Base-by-base conservation (phyloP, 164 flowering plant genomes). In the Cinnamomum micranthum region DNA sequence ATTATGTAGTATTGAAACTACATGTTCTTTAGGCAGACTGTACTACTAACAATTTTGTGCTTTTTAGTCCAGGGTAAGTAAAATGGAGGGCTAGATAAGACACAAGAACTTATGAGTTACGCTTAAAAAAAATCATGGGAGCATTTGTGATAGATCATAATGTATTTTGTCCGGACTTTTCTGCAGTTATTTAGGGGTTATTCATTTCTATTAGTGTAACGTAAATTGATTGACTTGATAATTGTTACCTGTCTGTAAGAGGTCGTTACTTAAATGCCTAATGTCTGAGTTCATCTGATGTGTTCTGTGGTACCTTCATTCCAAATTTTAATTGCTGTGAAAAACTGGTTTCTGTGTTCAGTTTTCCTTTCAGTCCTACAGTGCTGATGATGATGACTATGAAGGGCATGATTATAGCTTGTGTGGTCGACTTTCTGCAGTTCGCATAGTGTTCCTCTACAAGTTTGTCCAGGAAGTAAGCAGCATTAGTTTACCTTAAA, bases 361-460 rank as follows among this genome's bases (percentile, higher is more conserved):
- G 99, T 92, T 93, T 83, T 85, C 84, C 58, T 95, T 95, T 80
- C 85, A 86, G 73, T 95, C 99, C 22, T 93, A 88, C 74, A 84
- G 92, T 82, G 79, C 81, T 69, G 97, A 86, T 74, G 99, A 95
- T 84, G 99, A 92, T 82, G 99, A 95, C 73, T 95, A 89, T 80
- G 94, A 91, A 78, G 99, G 99, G 80, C 88, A 90, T 83, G 94
- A 93, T 79, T 95, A 93, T 78, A 91, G 97, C 82, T 88, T 95
- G 82, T 10, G 74, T 70, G 95, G 98, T 23, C 91, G 87, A 58
- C 95, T 95, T 76, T 93, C 98, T 71, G 97, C 94, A 31, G 98
- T 95, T 70, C 99, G 97, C 70, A 91, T 95, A 76, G 90, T 95
- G 70, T 91, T 95, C 80, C 97, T 95, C 19, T 90, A 95, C 81